Conservation (phyloP, 805 yeast species). For the Starmera pachycereana region DNA sequence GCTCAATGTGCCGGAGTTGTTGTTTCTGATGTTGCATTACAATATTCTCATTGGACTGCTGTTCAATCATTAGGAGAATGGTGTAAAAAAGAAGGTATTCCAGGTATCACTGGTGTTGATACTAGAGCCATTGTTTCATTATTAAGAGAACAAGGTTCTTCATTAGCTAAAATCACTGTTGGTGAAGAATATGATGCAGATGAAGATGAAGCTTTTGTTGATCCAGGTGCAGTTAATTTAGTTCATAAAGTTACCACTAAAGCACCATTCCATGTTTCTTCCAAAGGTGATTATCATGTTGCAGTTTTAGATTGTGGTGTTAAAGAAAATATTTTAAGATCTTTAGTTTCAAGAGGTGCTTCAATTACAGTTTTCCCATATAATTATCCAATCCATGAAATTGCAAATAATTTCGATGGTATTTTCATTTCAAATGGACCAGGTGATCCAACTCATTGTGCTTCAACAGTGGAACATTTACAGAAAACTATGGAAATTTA, state of each 20-base stretch:
- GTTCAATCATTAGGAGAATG: conserved; percentile 90
- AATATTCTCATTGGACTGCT: conserved; percentile 99
- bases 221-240: conserved; percentile 82
- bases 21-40: conserved; percentile 89
- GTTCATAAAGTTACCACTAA: conserved; percentile 93
- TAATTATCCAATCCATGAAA: conserved; percentile 84
- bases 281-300: conserved; percentile 60
- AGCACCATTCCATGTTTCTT: conserved; percentile 82
- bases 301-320: conserved; percentile 98
- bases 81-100: conserved; percentile 95
- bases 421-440: conserved; percentile 93
- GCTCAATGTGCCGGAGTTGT: conserved; percentile 94
- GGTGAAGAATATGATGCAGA: conserved; percentile 90
- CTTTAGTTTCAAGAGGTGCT: conserved; percentile 91
- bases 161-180: conserved; percentile 79
- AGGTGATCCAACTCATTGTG: conserved; percentile 93
- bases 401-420: conserved; percentile 91
- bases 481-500: conserved; percentile 54
- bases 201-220: conserved; percentile 82
- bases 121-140: conserved; percentile 90
- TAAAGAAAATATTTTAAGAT: conserved; percentile 92
- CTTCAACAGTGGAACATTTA: conserved; percentile 65
- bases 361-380: conserved; percentile 94
- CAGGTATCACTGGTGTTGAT: conserved; percentile 95
- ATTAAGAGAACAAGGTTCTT: conserved; percentile 93